A percentile compares a stretch with the other conserved stretches of the same genome.
phyloP scores from a whole-genome alignment of 441 rosid genomes.

The Erodium texanum region DNA sequence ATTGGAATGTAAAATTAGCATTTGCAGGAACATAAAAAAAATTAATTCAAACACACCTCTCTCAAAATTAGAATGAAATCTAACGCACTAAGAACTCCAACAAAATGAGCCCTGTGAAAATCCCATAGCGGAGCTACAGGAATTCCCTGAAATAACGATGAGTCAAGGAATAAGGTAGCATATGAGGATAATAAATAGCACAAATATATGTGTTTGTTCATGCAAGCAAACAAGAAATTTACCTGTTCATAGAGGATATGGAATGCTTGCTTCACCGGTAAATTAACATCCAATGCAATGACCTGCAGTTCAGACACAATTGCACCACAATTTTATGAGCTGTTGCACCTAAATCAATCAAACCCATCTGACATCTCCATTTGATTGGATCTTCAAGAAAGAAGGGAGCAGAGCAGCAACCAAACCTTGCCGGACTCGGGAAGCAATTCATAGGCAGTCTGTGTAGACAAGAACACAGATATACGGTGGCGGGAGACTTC shows the following conservation, averaged over 20 bases:
- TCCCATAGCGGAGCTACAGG: constrained; percentile 64
- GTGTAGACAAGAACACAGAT: constrained; percentile 38
- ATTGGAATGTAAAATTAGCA: not conserved
- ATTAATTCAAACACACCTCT: constrained; percentile 32
- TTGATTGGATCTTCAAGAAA: constrained; percentile 8
- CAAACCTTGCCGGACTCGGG: constrained; percentile 77
- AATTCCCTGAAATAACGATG: constrained; percentile 41
- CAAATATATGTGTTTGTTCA: not conserved
- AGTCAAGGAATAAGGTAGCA: not conserved
- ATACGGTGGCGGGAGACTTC: constrained; percentile 44
- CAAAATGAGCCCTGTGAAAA: constrained; percentile 38
- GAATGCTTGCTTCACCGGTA: constrained; percentile 64
- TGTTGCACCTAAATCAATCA: not conserved
- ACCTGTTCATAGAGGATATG: constrained; percentile 61
- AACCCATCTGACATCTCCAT: constrained; percentile 7
- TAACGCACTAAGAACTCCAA: constrained; percentile 49
- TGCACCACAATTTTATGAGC: constrained; percentile 4
- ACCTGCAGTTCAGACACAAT: constrained; percentile 28
- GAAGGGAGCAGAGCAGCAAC: constrained; percentile 27
- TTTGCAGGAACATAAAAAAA: not conserved
- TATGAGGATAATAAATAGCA: not conserved
- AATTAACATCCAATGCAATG: constrained; percentile 50
- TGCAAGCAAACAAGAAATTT: constrained; percentile 11
- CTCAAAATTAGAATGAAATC: constrained; percentile 53
- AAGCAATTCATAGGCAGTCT: constrained; percentile 56